Evolutionary conservation across 352 stramenopile genomes (phyloP), one percentile per base, ranked within the genome.

Genomic region (Globisporangium nodosum): DNA sequence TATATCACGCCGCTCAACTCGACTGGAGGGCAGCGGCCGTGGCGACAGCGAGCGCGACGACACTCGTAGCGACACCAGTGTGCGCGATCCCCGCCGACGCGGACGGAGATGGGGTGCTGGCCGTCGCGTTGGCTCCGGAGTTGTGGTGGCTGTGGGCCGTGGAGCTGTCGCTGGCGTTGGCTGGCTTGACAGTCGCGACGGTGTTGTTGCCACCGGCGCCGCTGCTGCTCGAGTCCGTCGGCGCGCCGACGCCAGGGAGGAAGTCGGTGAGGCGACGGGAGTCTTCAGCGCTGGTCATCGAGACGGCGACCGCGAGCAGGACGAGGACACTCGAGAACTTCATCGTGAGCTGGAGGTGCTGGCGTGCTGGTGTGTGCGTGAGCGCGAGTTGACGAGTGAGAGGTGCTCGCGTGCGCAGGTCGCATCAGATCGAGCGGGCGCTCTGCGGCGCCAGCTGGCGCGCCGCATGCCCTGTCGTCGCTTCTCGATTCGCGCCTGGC

Each of bases 41-140:
- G 3, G 64, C 61, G 20, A 74, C 49, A 33, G 64, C 69, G 18
- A 78, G 20, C 30, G 70, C 49, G 33, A 58, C 68, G 27, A 52
- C 57, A 52, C 72, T 61, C 15, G 47, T 57, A 3, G 63, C 33
- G 0, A 70, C 37, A n/a, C 66, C 42, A 0, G 49, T 15, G n/a
- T 53, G 61, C 31, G 55, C 24, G 15, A 18, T 12, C 12, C 16
- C 51, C 5, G 56, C 46, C 16, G 61, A 40, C 3, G 18, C 39
- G 37, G 47, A 48, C 7, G 65, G 54, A 15, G 52, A 50, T 21
- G 54, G 61, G n/a, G 58, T 40, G 27, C 40, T 64, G 50, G 33
- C 43, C 3, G 40, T 55, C 3, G 52, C 50, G 64, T 55, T 70
- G 64, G 54, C 37, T 64, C 64, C 7, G 62, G 33, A 33, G 33